These are phyloP conservation scores for Lodderomyces metapsilosis DNA, from an alignment of 1,139 yeast species.

Conservation along the genomic window DNA sequence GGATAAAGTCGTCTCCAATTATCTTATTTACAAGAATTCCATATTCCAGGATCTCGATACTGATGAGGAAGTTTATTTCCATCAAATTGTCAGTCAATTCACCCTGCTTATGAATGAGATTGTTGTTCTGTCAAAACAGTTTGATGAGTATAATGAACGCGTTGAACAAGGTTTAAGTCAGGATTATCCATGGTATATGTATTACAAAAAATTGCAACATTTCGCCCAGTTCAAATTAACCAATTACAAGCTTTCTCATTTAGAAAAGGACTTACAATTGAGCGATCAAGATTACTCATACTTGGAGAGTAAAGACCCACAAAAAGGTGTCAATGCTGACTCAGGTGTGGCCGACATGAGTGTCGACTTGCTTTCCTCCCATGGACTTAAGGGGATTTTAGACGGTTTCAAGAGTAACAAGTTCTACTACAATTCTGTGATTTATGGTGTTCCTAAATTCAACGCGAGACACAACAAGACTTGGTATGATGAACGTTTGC, in stretches of 20 bases:
- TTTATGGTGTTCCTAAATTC: constrained; percentile 13
- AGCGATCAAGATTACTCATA: constrained; percentile 24
- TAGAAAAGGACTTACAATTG: constrained; percentile 41
- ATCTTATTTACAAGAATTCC: constrained; percentile 21
- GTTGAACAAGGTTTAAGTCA: constrained; percentile 49
- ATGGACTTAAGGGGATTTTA: constrained; percentile 2
- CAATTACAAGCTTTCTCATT: constrained; percentile 50
- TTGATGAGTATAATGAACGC: constrained; percentile 35
- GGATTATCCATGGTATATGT: constrained; percentile 73
- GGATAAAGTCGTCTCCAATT: constrained; percentile 22
- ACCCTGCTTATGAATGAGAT: constrained; percentile 15
- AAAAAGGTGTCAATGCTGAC: neutral
- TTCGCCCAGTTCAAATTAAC: constrained; percentile 57
- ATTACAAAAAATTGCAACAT: constrained; percentile 54
- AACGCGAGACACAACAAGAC: constrained; percentile 7
- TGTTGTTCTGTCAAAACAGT: constrained; percentile 19
- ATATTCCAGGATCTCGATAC: constrained; percentile 23
- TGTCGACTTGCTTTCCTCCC: neutral
- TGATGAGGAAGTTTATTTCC: constrained; percentile 19
- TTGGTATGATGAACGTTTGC: constrained; percentile 9
- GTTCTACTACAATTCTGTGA: constrained; percentile 14
- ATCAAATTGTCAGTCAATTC: constrained; percentile 21
- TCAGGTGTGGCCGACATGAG: neutral
- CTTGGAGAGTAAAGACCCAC: constrained; percentile 12
- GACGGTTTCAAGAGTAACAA: constrained; percentile 5